phyloP scores from a whole-genome alignment of 331 rosid species.

The Erythrophleum ivorense region DNA sequence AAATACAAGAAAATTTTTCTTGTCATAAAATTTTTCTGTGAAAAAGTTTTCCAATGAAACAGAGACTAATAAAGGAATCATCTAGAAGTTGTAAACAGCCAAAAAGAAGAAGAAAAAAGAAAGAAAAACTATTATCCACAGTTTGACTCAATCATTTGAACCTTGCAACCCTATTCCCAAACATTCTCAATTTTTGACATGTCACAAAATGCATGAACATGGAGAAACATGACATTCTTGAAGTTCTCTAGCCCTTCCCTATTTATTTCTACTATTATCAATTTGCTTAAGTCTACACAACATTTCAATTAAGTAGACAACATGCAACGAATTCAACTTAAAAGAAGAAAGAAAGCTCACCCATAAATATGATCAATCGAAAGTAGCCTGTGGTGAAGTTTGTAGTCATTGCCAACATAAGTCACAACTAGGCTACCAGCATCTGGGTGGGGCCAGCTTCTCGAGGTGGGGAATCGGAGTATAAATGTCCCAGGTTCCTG shows the following conservation, averaged over 20 bases:
- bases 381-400: constrained; percentile 79
- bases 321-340: constrained; percentile 15
- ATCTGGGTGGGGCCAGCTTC: constrained; percentile 99
- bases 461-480: constrained; percentile 90
- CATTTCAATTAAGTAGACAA: not conserved
- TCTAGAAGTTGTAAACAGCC: not conserved
- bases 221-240: constrained; percentile 3
- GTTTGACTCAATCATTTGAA: not conserved
- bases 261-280: not conserved
- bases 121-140: not conserved
- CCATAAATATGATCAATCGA: constrained; percentile 64
- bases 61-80: not conserved
- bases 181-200: not conserved
- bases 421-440: constrained; percentile 88
- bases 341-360: constrained; percentile 47
- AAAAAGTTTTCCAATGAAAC: too few relatives aligned
- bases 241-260: constrained; percentile 1
- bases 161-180: not conserved
- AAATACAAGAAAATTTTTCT: too few relatives aligned
- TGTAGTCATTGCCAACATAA: constrained; percentile 68
- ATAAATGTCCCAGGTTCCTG: constrained; percentile 94
- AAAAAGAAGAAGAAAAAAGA: not conserved
- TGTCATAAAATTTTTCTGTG: too few relatives aligned
- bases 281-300: not conserved
- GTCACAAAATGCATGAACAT: constrained; percentile 22